Evolutionary conservation across 2,329 filamentous ascomycete species (phyloP), one percentile per base, ranked within the genome.

Genomic region (Elsinoe necatrix): DNA sequence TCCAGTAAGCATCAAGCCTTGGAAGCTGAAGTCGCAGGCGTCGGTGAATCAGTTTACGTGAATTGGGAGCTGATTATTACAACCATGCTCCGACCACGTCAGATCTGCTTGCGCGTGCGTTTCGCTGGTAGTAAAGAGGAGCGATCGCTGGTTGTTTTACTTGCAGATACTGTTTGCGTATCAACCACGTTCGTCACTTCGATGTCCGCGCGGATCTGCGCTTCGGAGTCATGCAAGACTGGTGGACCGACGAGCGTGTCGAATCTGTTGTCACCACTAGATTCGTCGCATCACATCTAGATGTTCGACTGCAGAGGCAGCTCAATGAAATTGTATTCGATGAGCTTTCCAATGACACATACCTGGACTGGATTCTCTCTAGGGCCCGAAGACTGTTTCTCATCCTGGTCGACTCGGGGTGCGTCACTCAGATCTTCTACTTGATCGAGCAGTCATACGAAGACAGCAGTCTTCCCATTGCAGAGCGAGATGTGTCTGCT

Each of bases 391-490:
- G 82, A 48, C 75, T 89, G 39, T 90, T 89, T 64, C 73, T 91
- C 47, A 83, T 88, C 37, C 73, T 90, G 29, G 76, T 82, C 55
- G 86, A 89, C 63, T 73, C 89, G 20, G 84, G 82, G 29, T 77
- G 86, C 8, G 81, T 86, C 0, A 83, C 86, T 63, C 84, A 86
- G 66, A 89, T 90, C 59, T 90, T 89, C 64, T 80, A 80, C 41
- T 76, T 87, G 54, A 82, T 89, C 58, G 86, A 90, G 68, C 82
- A 86, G 64, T 85, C 83, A 21, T 89, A 85, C 85, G 85, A 87
- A 62, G 87, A 91, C 64, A 78, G 81, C 55, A 86, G 90, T 70
- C 73, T 91, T 42, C 86, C 86, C 3, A 75, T 78, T 16, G 70
- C 74, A 23, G 78, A 76, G 54, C 80, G 88, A 66, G 79, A 83